A percentile compares a stretch with the other conserved stretches of the same genome.
Conservation (phyloP, 2,329 filamentous ascomycete genomes). For the Ramularia endophylla region DNA sequence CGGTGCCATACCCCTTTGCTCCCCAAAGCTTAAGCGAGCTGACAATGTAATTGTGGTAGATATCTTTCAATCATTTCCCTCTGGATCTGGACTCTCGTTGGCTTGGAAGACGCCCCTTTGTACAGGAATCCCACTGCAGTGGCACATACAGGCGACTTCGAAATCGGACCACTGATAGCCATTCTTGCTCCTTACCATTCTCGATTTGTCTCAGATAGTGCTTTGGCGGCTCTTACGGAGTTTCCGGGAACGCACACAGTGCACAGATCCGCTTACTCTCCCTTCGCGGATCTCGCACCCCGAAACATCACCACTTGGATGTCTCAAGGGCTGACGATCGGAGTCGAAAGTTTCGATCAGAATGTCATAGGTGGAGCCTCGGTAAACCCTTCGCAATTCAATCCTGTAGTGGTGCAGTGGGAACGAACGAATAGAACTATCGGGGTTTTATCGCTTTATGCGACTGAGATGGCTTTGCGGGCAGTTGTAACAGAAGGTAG, state of each 20-base stretch:
- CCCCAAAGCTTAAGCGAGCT: too few relatives aligned
- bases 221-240: constrained; percentile 34
- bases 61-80: constrained; percentile 54
- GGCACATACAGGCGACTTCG: constrained; percentile 55
- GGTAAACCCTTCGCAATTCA: constrained; percentile 49
- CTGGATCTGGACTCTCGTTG: constrained; percentile 55
- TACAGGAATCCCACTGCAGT: constrained; percentile 44
- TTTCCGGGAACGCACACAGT: constrained; percentile 53
- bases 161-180: constrained; percentile 52
- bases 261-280: constrained; percentile 49
- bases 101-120: constrained; percentile 39
- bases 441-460: constrained; percentile 23
- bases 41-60: too few relatives aligned
- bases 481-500: constrained; percentile 9
- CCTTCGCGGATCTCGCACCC: constrained; percentile 51
- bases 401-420: constrained; percentile 58
- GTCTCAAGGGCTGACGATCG: constrained; percentile 52
- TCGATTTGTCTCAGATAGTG: constrained; percentile 39
- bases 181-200: constrained; percentile 48
- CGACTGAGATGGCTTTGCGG: constrained; percentile 18
- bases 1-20: constrained; percentile 17
- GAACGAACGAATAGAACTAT: constrained; percentile 17
- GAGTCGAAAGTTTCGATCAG: constrained; percentile 54
- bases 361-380: constrained; percentile 51
- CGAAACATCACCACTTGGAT: constrained; percentile 58